Evolutionary conservation across 2,329 filamentous ascomycete genomes (phyloP).

Genomic region (Alternaria ethzedia): DNA sequence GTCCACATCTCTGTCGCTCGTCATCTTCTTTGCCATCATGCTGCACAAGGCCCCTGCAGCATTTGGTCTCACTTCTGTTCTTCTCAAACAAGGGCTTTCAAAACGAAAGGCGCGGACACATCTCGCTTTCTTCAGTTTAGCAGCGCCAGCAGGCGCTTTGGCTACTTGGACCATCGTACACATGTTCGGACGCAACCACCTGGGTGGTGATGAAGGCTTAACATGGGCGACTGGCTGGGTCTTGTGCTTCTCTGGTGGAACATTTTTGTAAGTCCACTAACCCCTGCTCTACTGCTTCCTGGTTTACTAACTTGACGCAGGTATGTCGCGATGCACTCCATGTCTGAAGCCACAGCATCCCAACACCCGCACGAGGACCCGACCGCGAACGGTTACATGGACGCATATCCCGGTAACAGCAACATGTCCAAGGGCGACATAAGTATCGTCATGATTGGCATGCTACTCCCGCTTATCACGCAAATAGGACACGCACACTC

Average conservation of each 20-base stretch:
- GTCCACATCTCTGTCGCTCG: constrained; percentile 75
- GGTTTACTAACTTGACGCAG: constrained; percentile 53
- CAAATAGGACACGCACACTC: constrained; percentile 73
- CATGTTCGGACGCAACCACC: constrained; percentile 69
- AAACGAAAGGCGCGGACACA: constrained; percentile 86
- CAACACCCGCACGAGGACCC: constrained; percentile 38
- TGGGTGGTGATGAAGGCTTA: constrained; percentile 64
- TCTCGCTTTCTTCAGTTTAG: constrained; percentile 87
- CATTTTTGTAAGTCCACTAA: constrained; percentile 77
- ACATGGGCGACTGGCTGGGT: constrained; percentile 93
- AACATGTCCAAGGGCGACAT: constrained; percentile 62
- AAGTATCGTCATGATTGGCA: constrained; percentile 71
- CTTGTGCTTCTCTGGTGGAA: constrained; percentile 92
- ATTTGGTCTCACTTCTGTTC: constrained; percentile 88
- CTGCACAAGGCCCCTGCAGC: constrained; percentile 96
- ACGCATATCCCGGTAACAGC: constrained; percentile 57
- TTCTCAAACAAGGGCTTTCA: constrained; percentile 88
- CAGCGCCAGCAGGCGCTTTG: constrained; percentile 85
- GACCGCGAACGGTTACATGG: constrained; percentile 59
- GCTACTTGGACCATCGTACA: constrained; percentile 82
- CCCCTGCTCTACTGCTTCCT: neutral
- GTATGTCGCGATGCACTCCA: constrained; percentile 98
- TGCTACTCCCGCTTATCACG: constrained; percentile 78
- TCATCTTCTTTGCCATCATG: constrained; percentile 97
- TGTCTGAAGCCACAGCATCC: constrained; percentile 73